Percentiles rank a stretch among this genome's conserved stretches.
These are phyloP conservation scores for Plasmodium vivax DNA, from an alignment of 169 alveolate species.

Conservation along the genomic window DNA sequence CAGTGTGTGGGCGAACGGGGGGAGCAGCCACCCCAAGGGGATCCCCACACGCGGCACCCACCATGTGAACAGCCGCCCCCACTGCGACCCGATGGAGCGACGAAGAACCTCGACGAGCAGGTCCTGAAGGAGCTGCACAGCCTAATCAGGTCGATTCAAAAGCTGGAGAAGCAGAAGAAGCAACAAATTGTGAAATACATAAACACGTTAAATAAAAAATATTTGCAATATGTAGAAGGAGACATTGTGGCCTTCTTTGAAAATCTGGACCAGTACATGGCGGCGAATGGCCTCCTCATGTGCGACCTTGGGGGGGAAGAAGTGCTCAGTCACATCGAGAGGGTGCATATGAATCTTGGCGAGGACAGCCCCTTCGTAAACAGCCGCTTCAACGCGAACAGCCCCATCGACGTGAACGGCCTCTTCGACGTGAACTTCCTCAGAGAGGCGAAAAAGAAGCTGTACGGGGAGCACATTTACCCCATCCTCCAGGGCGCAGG, in stretches of 20 bases:
- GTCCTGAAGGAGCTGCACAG: not conserved
- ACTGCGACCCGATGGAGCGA: not conserved
- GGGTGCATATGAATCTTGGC: not conserved
- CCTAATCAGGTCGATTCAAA: constrained; percentile 31
- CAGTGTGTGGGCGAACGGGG: not conserved
- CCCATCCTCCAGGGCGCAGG: constrained; percentile 71
- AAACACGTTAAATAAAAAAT: constrained; percentile 41
- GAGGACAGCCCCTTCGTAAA: not conserved
- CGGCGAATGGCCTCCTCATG: constrained; percentile 57
- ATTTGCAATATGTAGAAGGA: constrained; percentile 13
- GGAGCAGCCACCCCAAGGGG: not conserved
- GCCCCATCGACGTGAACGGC: constrained; percentile 22
- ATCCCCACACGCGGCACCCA: not conserved
- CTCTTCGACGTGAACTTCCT: constrained; percentile 79
- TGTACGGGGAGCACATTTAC: constrained; percentile 79
- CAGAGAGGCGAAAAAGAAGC: constrained; percentile 75
- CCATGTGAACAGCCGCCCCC: not conserved
- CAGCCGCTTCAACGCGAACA: not conserved
- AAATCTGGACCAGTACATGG: constrained; percentile 44
- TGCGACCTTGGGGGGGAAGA: constrained; percentile 69
- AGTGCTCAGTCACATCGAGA: constrained; percentile 21
- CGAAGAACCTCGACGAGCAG: constrained; percentile 7
- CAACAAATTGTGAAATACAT: constrained; percentile 29
- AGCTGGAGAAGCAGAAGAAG: constrained; percentile 7
- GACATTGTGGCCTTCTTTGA: constrained; percentile 40